Percentiles rank a stretch among this genome's conserved stretches.
These are phyloP conservation scores for Phialophora expanda DNA, from an alignment of 2,329 filamentous ascomycete genomes.

Conservation along the genomic window DNA sequence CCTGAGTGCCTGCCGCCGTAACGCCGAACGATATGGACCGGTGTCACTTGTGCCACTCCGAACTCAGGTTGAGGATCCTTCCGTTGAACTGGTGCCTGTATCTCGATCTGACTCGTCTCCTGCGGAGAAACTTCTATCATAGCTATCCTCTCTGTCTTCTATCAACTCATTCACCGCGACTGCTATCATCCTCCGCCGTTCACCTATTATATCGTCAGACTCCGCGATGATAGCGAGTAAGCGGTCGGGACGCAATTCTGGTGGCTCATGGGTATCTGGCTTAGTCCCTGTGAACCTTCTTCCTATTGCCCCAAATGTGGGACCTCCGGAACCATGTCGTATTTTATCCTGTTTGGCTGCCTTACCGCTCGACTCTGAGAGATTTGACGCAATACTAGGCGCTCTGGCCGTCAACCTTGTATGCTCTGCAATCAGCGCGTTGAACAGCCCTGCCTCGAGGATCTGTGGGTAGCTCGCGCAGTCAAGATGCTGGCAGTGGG, in stretches of 20 bases:
- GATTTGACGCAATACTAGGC: not conserved
- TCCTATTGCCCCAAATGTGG: no score
- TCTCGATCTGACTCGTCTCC: not conserved
- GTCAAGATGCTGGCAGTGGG: slow-evolving; percentile 2
- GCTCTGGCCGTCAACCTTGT: not conserved
- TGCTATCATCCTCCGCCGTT: not conserved
- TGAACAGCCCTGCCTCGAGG: slow-evolving; percentile 1
- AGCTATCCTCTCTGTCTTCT: not conserved
- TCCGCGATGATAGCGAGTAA: slow-evolving; percentile 7
- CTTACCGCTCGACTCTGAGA: not conserved
- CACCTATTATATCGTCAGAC: not conserved
- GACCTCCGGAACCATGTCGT: not conserved
- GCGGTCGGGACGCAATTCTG: not conserved
- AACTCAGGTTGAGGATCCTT: slow-evolving; percentile 6
- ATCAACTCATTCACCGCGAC: slow-evolving; percentile 2
- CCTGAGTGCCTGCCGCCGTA: not conserved
- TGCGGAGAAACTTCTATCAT: not conserved
- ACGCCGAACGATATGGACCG: not conserved
- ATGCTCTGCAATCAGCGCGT: not conserved
- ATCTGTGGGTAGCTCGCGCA: slow-evolving; percentile 5
- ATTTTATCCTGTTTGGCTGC: not conserved
- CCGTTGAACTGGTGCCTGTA: not conserved
- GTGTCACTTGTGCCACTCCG: not conserved
- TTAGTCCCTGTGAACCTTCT: not conserved
- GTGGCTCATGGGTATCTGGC: not conserved